Conservation (phyloP, 257 asterid species). For the Coffea canephora region DNA sequence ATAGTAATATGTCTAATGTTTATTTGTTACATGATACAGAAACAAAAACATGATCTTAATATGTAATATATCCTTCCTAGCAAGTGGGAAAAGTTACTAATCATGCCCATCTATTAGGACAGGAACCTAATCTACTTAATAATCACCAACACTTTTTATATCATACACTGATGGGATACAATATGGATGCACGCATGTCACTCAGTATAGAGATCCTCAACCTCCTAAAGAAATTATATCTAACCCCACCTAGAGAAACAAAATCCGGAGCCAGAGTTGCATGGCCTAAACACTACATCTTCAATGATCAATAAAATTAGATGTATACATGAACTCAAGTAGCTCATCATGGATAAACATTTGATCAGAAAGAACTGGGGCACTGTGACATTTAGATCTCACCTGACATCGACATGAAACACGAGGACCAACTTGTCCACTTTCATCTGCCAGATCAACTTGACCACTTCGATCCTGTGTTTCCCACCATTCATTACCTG, state of each 20-base stretch:
- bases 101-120: not conserved
- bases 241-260: not conserved
- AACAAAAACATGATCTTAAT: not conserved
- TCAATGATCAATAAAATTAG: not conserved
- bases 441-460: constrained; percentile 77
- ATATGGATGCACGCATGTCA: not conserved
- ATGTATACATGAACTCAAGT: not conserved
- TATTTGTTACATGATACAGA: not conserved
- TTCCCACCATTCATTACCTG: constrained; percentile 87
- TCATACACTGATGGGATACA: not conserved
- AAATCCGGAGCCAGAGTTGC: not conserved
- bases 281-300: not conserved
- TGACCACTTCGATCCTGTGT: constrained; percentile 80
- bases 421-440: constrained; percentile 92
- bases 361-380: constrained; percentile 5
- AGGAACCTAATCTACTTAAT: not conserved
- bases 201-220: not conserved
- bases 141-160: not conserved
- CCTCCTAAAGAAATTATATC: not conserved
- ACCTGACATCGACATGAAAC: constrained; percentile 93
- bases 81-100: not conserved
- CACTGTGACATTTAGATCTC: constrained; percentile 25
- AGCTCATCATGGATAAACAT: not conserved
- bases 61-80: not conserved
- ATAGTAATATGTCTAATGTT: not conserved